Conservation (phyloP, 345 rosid genomes). For the Barbarea vulgaris region DNA sequence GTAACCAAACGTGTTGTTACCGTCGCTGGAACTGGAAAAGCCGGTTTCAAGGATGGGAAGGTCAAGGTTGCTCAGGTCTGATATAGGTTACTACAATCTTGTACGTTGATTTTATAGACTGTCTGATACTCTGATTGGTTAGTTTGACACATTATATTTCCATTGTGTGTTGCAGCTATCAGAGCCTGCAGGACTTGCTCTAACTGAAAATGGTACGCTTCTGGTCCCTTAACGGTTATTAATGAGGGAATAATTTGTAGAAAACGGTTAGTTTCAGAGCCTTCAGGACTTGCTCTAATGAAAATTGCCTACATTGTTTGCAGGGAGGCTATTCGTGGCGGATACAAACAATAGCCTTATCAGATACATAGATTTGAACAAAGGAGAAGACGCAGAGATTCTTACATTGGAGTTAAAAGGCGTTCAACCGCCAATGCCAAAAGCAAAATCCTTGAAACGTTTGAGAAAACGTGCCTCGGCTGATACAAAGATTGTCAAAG, state of each 20-base stretch:
- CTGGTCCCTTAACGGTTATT: not conserved
- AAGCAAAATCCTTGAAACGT: constrained; percentile 67
- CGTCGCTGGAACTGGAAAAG: constrained; percentile 91
- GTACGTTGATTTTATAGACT: not conserved
- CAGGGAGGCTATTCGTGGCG: constrained; percentile 80
- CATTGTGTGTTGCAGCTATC: constrained; percentile 78
- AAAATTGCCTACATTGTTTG: constrained; percentile 33
- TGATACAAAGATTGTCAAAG: constrained; percentile 62
- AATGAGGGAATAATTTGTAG: not conserved
- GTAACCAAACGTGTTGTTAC: constrained; percentile 70
- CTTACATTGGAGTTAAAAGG: constrained; percentile 82
- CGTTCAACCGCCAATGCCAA: constrained; percentile 70
- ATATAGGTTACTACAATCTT: constrained; percentile 12
- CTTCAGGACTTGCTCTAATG: too few relatives aligned
- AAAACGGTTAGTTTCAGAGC: too few relatives aligned
- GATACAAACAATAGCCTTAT: constrained; percentile 89
- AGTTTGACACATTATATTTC: not conserved
- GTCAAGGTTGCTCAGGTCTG: constrained; percentile 75
- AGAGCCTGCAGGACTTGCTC: constrained; percentile 85
- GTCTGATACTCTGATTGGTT: constrained; percentile 11
- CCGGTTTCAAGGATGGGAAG: constrained; percentile 87
- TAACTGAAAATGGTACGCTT: constrained; percentile 68
- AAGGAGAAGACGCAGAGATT: constrained; percentile 53
- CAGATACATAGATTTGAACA: constrained; percentile 69
- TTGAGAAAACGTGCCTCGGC: constrained; percentile 68